phyloP scores from a whole-genome alignment of 2,329 filamentous ascomycete genomes.

The Dactylellina parvicollis region DNA sequence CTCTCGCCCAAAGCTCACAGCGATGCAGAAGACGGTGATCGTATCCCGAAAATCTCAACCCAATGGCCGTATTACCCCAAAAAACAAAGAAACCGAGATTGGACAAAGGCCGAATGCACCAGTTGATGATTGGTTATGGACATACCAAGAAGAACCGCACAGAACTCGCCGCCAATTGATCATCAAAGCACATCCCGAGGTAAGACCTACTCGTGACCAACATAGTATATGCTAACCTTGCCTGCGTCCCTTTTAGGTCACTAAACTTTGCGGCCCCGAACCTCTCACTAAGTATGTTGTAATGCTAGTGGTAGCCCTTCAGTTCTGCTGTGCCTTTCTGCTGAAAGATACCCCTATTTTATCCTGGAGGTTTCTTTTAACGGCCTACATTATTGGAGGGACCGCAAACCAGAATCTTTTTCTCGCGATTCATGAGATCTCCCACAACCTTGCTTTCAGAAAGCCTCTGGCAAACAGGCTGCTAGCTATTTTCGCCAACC shows the following conservation, averaged over 20 bases:
- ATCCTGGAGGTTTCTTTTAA: constrained; percentile 83
- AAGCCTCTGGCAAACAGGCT: constrained; percentile 81
- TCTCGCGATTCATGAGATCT: constrained; percentile 98
- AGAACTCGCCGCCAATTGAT: constrained; percentile 89
- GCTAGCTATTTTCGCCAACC: constrained; percentile 90
- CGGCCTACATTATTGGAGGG: constrained; percentile 89
- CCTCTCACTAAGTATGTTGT: constrained; percentile 96
- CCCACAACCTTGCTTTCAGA: constrained; percentile 93
- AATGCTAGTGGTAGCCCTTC: constrained; percentile 80
- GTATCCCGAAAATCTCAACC: constrained; percentile 21
- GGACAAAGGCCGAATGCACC: neutral
- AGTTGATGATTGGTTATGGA: constrained; percentile 72
- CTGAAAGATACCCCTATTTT: constrained; percentile 81
- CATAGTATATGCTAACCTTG: constrained; percentile 39
- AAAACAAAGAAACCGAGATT: neutral
- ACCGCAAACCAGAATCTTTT: constrained; percentile 99
- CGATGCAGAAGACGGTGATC: constrained; percentile 18
- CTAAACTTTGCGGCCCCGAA: constrained; percentile 95
- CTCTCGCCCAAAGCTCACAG: no score
- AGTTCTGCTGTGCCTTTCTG: constrained; percentile 79
- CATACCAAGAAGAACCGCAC: constrained; percentile 97
- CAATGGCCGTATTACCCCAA: neutral
- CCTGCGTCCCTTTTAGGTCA: constrained; percentile 70
- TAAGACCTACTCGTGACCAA: constrained; percentile 61
- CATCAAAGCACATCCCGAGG: constrained; percentile 97